Base-by-base conservation (phyloP, 805 yeast species). In the Candida odintsovae region DNA sequence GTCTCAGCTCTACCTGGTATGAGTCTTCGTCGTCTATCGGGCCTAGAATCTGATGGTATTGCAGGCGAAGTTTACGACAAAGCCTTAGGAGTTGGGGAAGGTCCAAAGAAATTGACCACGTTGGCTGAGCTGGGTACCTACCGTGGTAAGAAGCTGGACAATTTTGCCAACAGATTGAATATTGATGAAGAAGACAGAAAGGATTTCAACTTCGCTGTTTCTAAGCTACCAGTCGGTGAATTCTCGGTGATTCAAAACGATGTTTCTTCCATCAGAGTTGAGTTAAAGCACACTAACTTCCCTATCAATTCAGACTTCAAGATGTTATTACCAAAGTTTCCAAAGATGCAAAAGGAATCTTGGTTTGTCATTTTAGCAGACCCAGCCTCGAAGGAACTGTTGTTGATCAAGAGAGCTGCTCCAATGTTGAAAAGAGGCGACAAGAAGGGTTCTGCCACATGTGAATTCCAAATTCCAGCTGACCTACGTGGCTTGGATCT, bases 331-430 rank as follows among this genome's bases (percentile, higher is more conserved):
- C 92, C 95, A 3, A 78, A 77, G 55, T 94, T 87, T 68, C 95
- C 96, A 40, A 92, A 94, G 64, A 71, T 82, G 2, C 99, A 94
- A 65, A 83, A 89, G 58, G 98, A 94, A 62, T 80, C 95, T 0
- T 94, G 99, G 98, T 88, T 92, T 63, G 76, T 82, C 10, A 76
- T 92, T 41, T 54, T 82, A 10, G 68, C 77, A 50, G 79, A 81
- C 50, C 65, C 66, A 23, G 65, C 68, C 7, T 69, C 64, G 3
- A 75, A 75, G 40, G 86, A 82, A 56, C 61, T 92, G 23, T 64
- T 76, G 35, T 71, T 83, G 38, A 68, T 92, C 40, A 88, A 87
- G 58, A 78, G 98, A 57, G 84, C 89, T 5, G 82, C 86, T 22
- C 94, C 94, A 3, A 70, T 62, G 42, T 56, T 62, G 13, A 52